A percentile compares a stretch with the other conserved stretches of the same genome.
These are phyloP conservation scores for Malus hybrid DNA, from an alignment of 331 rosid genomes.

Conservation along the genomic window DNA sequence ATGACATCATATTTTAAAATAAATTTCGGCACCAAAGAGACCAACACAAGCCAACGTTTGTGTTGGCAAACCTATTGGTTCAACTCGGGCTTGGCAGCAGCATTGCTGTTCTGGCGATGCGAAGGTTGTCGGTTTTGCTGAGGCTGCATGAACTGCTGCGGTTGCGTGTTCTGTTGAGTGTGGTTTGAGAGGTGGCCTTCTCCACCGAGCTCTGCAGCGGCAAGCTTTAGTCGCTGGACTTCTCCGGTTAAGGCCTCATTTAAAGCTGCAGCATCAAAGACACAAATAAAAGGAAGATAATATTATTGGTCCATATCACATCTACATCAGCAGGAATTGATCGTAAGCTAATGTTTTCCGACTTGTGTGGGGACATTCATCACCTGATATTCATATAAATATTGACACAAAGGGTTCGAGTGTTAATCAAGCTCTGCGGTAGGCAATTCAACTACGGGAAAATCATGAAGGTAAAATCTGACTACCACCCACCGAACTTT, in stretches of 20 bases:
- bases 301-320: not conserved
- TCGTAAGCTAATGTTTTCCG: not conserved
- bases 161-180: constrained; percentile 50
- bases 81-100: constrained; percentile 22
- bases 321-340: not conserved
- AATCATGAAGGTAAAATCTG: not conserved
- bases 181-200: constrained; percentile 46
- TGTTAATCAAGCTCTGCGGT: too few species aligned
- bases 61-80: constrained; percentile 11
- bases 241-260: constrained; percentile 69
- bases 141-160: constrained; percentile 42
- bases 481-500: not conserved
- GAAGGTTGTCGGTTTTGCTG: constrained; percentile 14
- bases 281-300: not conserved
- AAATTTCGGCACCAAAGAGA: constrained; percentile 3
- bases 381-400: not conserved
- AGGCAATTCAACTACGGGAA: not conserved
- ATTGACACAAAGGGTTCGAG: too few species aligned
- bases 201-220: constrained; percentile 52
- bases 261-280: constrained; percentile 43
- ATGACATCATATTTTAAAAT: constrained; percentile 7
- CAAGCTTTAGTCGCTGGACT: constrained; percentile 57
- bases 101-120: not conserved
- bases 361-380: not conserved
- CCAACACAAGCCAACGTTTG: not conserved